Percentiles rank a stretch among this genome's conserved stretches.
phyloP scores from a whole-genome alignment of 345 rosid genomes.

The Angophora floribunda region DNA sequence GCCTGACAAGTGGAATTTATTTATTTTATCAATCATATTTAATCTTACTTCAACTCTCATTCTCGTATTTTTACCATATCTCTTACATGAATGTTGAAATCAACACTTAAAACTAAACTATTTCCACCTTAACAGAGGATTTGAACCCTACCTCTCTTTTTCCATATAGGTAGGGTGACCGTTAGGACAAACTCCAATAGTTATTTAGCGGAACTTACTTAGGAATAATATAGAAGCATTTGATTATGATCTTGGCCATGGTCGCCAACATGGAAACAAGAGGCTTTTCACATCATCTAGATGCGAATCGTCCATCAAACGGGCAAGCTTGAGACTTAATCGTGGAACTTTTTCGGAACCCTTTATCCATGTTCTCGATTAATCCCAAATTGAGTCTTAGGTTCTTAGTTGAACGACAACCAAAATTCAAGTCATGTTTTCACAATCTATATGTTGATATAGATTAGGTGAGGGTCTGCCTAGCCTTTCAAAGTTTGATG shows the following conservation, averaged over 20 bases:
- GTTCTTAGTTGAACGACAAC: neutral
- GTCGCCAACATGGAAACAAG: neutral
- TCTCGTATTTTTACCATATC: no score
- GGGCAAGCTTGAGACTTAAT: neutral
- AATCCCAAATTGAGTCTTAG: neutral
- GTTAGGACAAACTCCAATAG: no score
- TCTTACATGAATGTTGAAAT: no score
- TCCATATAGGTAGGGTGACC: no score
- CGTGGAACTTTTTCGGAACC: neutral
- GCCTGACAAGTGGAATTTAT: neutral
- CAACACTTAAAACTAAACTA: no score
- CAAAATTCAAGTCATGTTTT: neutral
- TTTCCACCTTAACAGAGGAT: no score
- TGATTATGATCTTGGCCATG: neutral
- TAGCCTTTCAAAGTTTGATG: neutral
- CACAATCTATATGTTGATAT: neutral
- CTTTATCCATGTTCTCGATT: neutral
- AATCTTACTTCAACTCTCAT: no score
- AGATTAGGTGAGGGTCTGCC: neutral
- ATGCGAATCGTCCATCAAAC: neutral
- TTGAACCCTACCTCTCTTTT: no score
- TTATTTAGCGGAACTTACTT: neutral
- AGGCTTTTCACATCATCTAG: neutral
- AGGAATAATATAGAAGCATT: neutral
- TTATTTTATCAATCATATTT: no score